A percentile compares a stretch with the other conserved stretches of the same genome.
phyloP scores from a whole-genome alignment of 495 filamentous ascomycete species.

The Trichodelitschia bisporula region DNA sequence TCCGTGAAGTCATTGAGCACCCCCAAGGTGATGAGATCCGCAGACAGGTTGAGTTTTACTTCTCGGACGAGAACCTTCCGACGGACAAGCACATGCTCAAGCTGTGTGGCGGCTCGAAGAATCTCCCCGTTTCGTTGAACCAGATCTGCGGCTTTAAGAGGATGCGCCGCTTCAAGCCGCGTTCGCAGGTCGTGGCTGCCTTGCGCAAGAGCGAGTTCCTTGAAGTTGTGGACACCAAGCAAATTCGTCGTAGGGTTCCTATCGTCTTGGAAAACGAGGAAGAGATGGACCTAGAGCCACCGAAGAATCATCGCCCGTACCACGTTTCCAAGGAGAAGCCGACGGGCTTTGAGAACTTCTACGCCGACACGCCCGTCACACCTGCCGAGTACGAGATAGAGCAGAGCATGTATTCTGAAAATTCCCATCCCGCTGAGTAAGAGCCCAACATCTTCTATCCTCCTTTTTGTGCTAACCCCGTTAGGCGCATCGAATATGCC shows the following conservation, averaged over 20 bases:
- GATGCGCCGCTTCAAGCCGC: constrained; percentile 14
- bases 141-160: constrained; percentile 14
- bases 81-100: constrained; percentile 13
- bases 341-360: constrained; percentile 35
- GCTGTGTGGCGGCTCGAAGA: constrained; percentile 10
- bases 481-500: constrained; percentile 52
- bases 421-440: constrained; percentile 6
- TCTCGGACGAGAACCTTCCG: constrained; percentile 19
- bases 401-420: constrained; percentile 16
- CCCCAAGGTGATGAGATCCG: constrained; percentile 8
- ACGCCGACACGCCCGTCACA: constrained; percentile 53
- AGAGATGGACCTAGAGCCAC: constrained; percentile 1
- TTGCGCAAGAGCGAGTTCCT: constrained; percentile 13
- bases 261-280: constrained; percentile 1
- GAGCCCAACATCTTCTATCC: neutral
- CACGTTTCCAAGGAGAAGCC: constrained; percentile 10
- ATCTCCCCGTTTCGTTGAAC: constrained; percentile 12
- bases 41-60: constrained; percentile 19
- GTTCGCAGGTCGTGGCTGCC: constrained; percentile 7
- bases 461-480: constrained; percentile 14
- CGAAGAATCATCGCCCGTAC: neutral
- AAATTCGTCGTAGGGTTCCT: constrained; percentile 10
- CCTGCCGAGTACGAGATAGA: constrained; percentile 38
- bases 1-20: constrained; percentile 5
- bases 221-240: constrained; percentile 12